These are phyloP conservation scores for Termitomyces sp. DNA, from an alignment of 768 basidiomycete genomes.

Conservation along the genomic window DNA sequence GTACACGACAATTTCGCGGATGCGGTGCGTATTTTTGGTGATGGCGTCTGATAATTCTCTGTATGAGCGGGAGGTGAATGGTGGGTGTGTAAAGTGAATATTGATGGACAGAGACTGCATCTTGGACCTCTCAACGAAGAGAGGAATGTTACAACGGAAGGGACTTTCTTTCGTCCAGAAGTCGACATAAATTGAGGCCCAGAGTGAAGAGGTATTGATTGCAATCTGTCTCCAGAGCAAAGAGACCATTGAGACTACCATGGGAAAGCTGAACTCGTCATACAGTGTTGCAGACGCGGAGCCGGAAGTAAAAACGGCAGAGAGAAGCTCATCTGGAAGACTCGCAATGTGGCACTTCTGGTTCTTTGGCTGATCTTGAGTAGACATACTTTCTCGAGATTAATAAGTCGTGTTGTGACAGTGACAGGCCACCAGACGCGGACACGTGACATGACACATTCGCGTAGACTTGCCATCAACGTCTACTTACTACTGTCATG, in stretches of 20 bases:
- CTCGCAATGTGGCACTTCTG: not conserved
- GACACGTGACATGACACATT: conserved; percentile 12
- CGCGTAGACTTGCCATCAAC: not conserved
- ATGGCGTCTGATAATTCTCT: not conserved
- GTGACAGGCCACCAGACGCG: not conserved
- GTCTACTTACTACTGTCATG: conserved; percentile 26
- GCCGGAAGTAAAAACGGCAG: not conserved
- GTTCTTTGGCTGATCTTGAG: not conserved
- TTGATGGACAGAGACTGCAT: not conserved
- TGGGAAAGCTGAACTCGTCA: not conserved
- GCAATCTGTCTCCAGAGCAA: not conserved
- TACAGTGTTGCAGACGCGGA: not conserved
- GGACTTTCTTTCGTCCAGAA: not conserved
- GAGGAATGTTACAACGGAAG: not conserved
- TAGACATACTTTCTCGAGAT: not conserved
- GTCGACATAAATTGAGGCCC: not conserved
- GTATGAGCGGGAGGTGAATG: not conserved
- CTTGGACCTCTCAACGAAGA: not conserved
- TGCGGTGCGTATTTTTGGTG: not conserved
- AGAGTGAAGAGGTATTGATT: not conserved
- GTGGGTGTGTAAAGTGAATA: not conserved
- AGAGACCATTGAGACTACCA: not conserved
- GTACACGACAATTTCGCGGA: not conserved
- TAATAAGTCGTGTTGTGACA: not conserved
- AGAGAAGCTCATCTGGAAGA: not conserved